Conservation (phyloP, 2,329 filamentous ascomycete genomes). For the Beauveria brongniartii region DNA sequence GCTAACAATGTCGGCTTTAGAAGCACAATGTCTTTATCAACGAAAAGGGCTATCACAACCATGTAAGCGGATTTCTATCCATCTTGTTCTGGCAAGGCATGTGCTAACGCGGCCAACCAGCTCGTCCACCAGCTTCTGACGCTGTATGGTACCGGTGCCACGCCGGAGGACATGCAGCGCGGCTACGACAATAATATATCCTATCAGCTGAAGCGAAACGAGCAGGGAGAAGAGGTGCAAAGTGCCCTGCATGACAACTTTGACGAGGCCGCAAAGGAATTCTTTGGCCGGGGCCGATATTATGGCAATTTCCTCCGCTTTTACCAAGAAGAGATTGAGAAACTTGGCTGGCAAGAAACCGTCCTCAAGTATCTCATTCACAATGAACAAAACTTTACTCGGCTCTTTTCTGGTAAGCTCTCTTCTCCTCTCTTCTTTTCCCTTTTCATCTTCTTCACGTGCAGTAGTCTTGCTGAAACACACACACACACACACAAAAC, state of each 20-base stretch:
- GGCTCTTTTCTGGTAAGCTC: conserved; percentile 56
- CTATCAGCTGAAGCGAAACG: conserved; percentile 55
- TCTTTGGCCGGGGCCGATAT: conserved; percentile 52
- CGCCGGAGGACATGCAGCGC: conserved; percentile 47
- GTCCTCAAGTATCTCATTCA: conserved; percentile 63
- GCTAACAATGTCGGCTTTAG: not conserved
- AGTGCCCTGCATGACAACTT: conserved; percentile 47
- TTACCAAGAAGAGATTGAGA: conserved; percentile 66
- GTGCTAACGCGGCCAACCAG: conserved; percentile 23
- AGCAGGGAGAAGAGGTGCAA: conserved; percentile 41
- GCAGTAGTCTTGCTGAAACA: not conserved
- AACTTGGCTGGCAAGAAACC: conserved; percentile 49
- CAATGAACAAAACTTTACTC: conserved; percentile 50
- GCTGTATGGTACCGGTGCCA: conserved; percentile 67
- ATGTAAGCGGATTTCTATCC: conserved; percentile 39
- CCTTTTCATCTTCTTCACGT: not conserved
- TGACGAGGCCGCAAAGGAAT: conserved; percentile 40
- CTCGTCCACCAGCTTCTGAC: conserved; percentile 68
- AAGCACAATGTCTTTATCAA: conserved; percentile 77
- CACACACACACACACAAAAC: not conserved
- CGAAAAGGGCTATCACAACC: conserved; percentile 66
- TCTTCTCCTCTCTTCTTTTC: not conserved
- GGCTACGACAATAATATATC: conserved; percentile 56
- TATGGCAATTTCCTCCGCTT: conserved; percentile 71
- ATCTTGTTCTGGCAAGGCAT: not conserved